Base-by-base conservation (phyloP, 2,329 filamentous ascomycete species). In the Aureobasidium namibiae region DNA sequence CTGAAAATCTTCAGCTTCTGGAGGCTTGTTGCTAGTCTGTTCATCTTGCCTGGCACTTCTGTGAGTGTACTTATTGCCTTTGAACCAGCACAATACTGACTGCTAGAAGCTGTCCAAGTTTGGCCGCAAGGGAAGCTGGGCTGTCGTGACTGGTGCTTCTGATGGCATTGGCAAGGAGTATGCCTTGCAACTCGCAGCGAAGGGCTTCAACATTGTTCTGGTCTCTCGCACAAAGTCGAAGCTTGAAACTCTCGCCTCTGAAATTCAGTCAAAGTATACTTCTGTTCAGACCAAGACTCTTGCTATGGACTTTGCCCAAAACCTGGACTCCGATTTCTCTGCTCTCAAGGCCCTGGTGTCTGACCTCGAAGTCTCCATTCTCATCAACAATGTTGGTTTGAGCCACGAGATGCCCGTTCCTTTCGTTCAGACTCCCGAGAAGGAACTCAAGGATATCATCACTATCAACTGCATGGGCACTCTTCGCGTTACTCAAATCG, bases 81-180 rank as follows among this genome's bases (percentile, higher is more conserved):
- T 4, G 13, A 13, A 18, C 9, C 39, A 21, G 9, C 29, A 54
- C n/a, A 16, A 8, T 60, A 52, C 63, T 64, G 39, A 62, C 62
- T 44, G 53, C 21, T 18, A 3, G 26, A 61, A 95, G 92, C 85
- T 99, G 61, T 86, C 86, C 67, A 90, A 88, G 66, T 97, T 95
- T 76, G 94, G 92, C 66, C 88, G 88, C 67, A 90, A 90, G 68
- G 92, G 92, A 63, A 92, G 88, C 61, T 99, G 92, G 92, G 94
- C 90, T 33, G 84, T 99, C 59, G 82, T 99, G 41, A 99, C 94
- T 26, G 94, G 94, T 63, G 94, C 92, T 54, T 96, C 92, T 11
- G 94, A 99, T 74, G 95, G 94, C 64, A 86, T 99, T 63, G 94
- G 94, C 71, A 97, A 96, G 76, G 94, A 99, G 77, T 99, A 90